These are phyloP conservation scores for Boletellus emodensis DNA, from an alignment of 768 basidiomycete species.

Conservation along the genomic window DNA sequence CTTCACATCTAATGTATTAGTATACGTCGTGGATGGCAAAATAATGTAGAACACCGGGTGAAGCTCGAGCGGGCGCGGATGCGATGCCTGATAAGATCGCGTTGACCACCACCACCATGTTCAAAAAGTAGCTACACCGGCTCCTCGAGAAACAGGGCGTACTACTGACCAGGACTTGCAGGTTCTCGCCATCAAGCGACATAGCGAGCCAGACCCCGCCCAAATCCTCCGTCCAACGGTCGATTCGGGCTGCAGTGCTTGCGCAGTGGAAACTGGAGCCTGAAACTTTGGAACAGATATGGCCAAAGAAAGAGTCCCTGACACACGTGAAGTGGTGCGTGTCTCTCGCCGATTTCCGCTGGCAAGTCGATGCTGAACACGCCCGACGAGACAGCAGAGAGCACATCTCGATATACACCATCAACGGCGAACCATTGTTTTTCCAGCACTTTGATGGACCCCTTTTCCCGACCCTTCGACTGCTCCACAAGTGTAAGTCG, in stretches of 20 bases:
- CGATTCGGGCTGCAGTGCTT: conserved; percentile 75
- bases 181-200: conserved; percentile 73
- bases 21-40: conserved; percentile 29
- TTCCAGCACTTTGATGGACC: conserved; percentile 98
- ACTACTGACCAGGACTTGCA: conserved; percentile 27
- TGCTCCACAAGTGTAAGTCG: conserved; percentile 86
- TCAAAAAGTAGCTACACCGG: conserved; percentile 58
- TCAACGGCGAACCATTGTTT: conserved; percentile 83
- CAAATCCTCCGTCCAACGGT: conserved; percentile 90
- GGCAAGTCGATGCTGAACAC: conserved; percentile 13
- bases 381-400: conserved; percentile 68
- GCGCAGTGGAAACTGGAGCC: conserved; percentile 80
- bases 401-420: conserved; percentile 88
- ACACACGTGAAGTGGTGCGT: conserved; percentile 85
- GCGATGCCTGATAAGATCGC: conserved; percentile 12
- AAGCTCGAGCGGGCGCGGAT: conserved; percentile 4
- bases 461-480: conserved; percentile 79
- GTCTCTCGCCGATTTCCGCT: conserved; percentile 1
- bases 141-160: conserved; percentile 1
- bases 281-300: conserved; percentile 83
- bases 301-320: conserved; percentile 98
- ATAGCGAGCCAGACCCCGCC: conserved; percentile 87
- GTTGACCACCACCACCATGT: conserved; percentile 49
- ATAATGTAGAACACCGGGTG: conserved; percentile 27
- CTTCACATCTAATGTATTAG: conserved; percentile 37